These are phyloP conservation scores for Chloroidium sp. DNA, from an alignment of 163 green algal species.

Conservation along the genomic window DNA sequence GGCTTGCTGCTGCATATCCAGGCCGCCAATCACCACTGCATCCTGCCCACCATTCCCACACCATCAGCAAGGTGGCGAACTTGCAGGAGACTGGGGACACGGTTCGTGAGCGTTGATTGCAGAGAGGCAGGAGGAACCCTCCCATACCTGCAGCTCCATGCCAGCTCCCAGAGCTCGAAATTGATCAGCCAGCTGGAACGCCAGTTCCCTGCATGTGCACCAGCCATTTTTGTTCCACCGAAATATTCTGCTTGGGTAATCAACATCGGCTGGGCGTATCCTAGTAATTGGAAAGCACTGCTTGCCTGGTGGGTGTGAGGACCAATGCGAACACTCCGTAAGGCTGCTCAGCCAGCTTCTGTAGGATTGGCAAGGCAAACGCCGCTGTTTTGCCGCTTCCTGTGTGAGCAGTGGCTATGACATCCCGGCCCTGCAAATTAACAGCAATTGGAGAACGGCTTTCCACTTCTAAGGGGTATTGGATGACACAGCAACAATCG, in stretches of 20 bases:
- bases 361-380: constrained; percentile 87
- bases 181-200: constrained; percentile 83
- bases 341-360: constrained; percentile 68
- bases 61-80: too few species aligned
- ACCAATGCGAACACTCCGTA: constrained; percentile 81
- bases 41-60: constrained; percentile 26
- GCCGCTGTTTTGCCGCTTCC: constrained; percentile 90
- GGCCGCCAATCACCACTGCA: constrained; percentile 71
- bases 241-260: neutral
- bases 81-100: too few species aligned
- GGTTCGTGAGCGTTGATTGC: neutral
- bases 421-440: constrained; percentile 48
- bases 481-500: neutral
- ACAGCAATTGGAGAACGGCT: neutral
- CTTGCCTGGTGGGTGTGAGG: constrained; percentile 79
- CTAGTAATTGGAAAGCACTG: too few species aligned
- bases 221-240: neutral
- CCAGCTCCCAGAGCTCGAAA: constrained; percentile 76
- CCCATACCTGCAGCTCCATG: constrained; percentile 56
- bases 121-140: neutral
- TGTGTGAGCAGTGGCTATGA: constrained; percentile 84
- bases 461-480: neutral
- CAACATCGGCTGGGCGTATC: neutral
- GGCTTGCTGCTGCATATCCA: constrained; percentile 72
- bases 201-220: constrained; percentile 69